Evolutionary conservation across 805 yeast genomes (phyloP).

Genomic region (Kodamaea fukazawae): DNA sequence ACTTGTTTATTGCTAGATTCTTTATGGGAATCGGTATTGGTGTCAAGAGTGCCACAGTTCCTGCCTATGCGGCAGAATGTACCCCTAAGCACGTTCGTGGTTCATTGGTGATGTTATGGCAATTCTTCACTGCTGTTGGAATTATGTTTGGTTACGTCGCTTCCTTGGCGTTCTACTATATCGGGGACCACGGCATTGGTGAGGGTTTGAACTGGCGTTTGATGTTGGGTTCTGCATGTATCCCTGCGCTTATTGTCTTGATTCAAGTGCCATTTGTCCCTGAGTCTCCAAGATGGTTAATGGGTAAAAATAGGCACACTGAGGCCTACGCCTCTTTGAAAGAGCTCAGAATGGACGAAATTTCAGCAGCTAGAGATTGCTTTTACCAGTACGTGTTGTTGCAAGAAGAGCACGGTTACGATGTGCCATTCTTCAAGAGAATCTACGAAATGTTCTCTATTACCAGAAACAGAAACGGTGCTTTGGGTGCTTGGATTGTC

Average conservation of each 20-base stretch:
- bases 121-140: conserved; percentile 71
- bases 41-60: conserved; percentile 63
- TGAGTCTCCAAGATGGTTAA: conserved; percentile 70
- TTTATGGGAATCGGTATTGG: conserved; percentile 66
- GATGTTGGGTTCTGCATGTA: conserved; percentile 63
- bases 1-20: conserved; percentile 57
- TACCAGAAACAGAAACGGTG: conserved; percentile 81
- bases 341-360: conserved; percentile 42
- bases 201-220: conserved; percentile 56
- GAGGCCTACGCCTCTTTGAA: conserved; percentile 51
- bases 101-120: conserved; percentile 68
- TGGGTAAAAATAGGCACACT: conserved; percentile 47
- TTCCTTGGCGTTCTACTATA: conserved; percentile 55
- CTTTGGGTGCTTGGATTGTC: conserved; percentile 73
- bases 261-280: conserved; percentile 54
- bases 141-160: conserved; percentile 65
- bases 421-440: conserved; percentile 45
- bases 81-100: conserved; percentile 61
- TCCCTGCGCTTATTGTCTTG: conserved; percentile 53
- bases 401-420: conserved; percentile 57
- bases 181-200: conserved; percentile 45
- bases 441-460: conserved; percentile 60
- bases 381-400: conserved; percentile 57
- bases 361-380: conserved; percentile 64
- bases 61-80: conserved; percentile 63